These are phyloP conservation scores for Bipolaris cookei DNA, from an alignment of 2,329 filamentous ascomycete genomes.

Conservation along the genomic window DNA sequence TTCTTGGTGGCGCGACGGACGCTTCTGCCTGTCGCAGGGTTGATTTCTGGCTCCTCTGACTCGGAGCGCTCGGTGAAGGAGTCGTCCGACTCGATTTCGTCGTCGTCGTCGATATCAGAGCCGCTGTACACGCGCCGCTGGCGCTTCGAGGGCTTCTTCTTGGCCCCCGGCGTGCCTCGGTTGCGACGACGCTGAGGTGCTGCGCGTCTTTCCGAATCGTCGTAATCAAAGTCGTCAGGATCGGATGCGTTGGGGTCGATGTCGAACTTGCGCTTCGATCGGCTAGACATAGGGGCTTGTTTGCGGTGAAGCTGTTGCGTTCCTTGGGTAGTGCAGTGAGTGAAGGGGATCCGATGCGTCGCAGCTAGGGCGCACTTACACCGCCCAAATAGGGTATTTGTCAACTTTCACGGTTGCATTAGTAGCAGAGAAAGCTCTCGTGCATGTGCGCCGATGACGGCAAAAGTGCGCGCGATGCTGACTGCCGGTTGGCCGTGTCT, in stretches of 20 bases:
- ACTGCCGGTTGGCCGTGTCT: constrained; percentile 23
- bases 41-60: constrained; percentile 59
- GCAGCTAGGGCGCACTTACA: constrained; percentile 31
- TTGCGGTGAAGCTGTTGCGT: constrained; percentile 31
- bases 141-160: constrained; percentile 43
- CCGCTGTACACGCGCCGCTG: constrained; percentile 43
- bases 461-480: constrained; percentile 27
- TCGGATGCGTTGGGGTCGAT: constrained; percentile 50
- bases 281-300: constrained; percentile 44
- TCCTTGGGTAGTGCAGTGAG: constrained; percentile 29
- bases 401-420: constrained; percentile 30
- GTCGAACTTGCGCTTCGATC: constrained; percentile 50
- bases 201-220: constrained; percentile 37
- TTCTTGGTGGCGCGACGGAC: constrained; percentile 64
- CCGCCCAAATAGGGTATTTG: constrained; percentile 24
- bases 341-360: constrained; percentile 18
- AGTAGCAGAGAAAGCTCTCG: constrained; percentile 25
- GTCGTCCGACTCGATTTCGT: constrained; percentile 57
- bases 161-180: constrained; percentile 33
- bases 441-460: constrained; percentile 31
- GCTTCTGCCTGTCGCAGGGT: constrained; percentile 61
- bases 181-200: constrained; percentile 42
- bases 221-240: constrained; percentile 49
- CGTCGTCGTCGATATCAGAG: constrained; percentile 53
- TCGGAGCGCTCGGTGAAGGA: constrained; percentile 49